Evolutionary conservation across 1,139 yeast genomes (phyloP).

Genomic region (Kodamaea derodonti): DNA sequence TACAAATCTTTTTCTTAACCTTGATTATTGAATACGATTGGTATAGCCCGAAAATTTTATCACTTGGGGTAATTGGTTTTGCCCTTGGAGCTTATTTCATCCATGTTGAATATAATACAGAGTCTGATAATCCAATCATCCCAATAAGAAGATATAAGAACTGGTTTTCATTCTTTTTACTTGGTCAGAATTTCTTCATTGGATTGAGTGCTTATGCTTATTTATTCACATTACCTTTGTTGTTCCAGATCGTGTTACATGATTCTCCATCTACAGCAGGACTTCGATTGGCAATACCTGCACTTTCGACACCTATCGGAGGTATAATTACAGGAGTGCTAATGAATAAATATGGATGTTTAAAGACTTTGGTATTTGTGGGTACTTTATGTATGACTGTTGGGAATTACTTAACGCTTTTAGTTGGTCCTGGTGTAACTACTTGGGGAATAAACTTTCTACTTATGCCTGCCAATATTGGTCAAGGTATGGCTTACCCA

Average conservation of each 20-base stretch:
- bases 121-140: conserved; percentile 30
- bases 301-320: conserved; percentile 37
- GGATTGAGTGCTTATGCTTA: conserved; percentile 38
- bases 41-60: conserved; percentile 13
- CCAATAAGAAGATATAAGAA: conserved; percentile 27
- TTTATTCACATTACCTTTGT: conserved; percentile 34
- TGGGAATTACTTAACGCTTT: conserved; percentile 29
- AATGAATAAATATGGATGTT: conserved; percentile 23
- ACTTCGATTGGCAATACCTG: conserved; percentile 32
- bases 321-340: conserved; percentile 33
- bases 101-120: conserved; percentile 24
- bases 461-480: conserved; percentile 34
- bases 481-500: conserved; percentile 40
- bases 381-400: conserved; percentile 30
- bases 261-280: conserved; percentile 28
- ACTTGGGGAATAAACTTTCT: conserved; percentile 22
- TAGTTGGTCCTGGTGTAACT: conserved; percentile 19
- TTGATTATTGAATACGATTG: conserved; percentile 22
- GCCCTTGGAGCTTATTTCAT: conserved; percentile 12
- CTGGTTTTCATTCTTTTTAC: conserved; percentile 20
- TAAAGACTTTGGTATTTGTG: conserved; percentile 19
- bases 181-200: conserved; percentile 29
- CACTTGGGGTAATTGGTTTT: conserved; percentile 12
- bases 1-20: conserved; percentile 26
- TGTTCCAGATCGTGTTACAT: conserved; percentile 31